Evolutionary conservation across 2,329 filamentous ascomycete species (phyloP).

Genomic region (Colletotrichum somersetense): DNA sequence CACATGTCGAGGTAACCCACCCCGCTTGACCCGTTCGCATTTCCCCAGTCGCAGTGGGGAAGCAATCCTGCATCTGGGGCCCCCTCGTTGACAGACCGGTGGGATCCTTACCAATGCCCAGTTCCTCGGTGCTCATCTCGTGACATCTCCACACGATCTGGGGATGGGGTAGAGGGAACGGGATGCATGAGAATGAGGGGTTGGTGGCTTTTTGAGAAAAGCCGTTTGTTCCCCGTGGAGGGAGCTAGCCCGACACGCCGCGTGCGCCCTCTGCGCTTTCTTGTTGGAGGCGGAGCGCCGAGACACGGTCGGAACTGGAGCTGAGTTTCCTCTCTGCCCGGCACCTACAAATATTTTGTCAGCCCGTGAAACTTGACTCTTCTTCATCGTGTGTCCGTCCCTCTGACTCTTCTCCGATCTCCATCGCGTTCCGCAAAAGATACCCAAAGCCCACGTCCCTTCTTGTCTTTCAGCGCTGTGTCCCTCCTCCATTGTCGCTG

Average conservation of each 20-base stretch:
- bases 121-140: conserved; percentile 39
- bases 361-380: conserved; percentile 36
- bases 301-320: conserved; percentile 1
- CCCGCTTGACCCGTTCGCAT: conserved; percentile 35
- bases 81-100: conserved; percentile 32
- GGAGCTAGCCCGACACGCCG: conserved; percentile 38
- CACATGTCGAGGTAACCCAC: not conserved
- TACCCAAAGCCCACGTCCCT: conserved; percentile 25
- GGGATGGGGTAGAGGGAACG: conserved; percentile 34
- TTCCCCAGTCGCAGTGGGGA: conserved; percentile 30
- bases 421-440: conserved; percentile 31
- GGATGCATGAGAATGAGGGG: conserved; percentile 40
- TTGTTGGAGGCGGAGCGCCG: conserved; percentile 2
- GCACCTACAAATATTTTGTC: conserved; percentile 42
- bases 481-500: not conserved
- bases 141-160: conserved; percentile 42
- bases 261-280: conserved; percentile 2
- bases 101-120: conserved; percentile 30
- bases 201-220: conserved; percentile 37
- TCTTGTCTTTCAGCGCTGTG: conserved; percentile 21
- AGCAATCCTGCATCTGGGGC: conserved; percentile 35
- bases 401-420: conserved; percentile 9
- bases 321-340: conserved; percentile 29
- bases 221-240: conserved; percentile 40
- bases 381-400: conserved; percentile 1